phyloP scores from a whole-genome alignment of 179 eudicot genomes.

The Dionaea muscipula region DNA sequence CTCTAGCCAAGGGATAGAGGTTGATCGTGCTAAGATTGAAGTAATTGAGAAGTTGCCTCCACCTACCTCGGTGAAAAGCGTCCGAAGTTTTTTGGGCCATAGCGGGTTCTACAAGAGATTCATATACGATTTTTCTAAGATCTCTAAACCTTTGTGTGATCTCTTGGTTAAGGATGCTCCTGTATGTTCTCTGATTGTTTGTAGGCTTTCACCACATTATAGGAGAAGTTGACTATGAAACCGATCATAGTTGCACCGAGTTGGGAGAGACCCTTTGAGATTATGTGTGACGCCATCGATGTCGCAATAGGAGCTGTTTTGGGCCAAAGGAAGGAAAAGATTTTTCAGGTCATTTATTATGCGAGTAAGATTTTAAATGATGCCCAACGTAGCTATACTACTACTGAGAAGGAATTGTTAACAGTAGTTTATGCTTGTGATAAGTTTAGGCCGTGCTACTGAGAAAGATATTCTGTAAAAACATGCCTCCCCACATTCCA shows the following conservation, averaged over 20 bases:
- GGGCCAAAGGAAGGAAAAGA: background rate
- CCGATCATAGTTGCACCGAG: too few species aligned
- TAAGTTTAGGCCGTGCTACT: too few species aligned
- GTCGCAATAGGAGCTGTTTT: too few species aligned
- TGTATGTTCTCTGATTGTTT: background rate
- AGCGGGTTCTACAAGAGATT: background rate
- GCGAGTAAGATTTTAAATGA: too few species aligned
- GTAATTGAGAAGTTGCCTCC: background rate
- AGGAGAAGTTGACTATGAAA: too few species aligned
- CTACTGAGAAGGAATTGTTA: too few species aligned
- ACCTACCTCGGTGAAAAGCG: background rate
- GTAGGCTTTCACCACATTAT: background rate
- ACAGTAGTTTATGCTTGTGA: too few species aligned
- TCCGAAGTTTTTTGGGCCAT: background rate
- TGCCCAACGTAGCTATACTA: too few species aligned
- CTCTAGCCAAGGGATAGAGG: background rate
- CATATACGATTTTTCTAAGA: background rate
- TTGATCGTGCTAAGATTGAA: background rate
- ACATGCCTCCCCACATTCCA: too few species aligned
- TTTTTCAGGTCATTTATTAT: background rate
- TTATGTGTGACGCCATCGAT: too few species aligned
- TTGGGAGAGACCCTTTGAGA: too few species aligned
- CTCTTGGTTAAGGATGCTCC: background rate
- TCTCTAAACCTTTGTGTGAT: background rate
- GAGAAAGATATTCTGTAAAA: too few species aligned